phyloP scores from a whole-genome alignment of 2,329 filamentous ascomycete species.

The Pyricularia sp. region DNA sequence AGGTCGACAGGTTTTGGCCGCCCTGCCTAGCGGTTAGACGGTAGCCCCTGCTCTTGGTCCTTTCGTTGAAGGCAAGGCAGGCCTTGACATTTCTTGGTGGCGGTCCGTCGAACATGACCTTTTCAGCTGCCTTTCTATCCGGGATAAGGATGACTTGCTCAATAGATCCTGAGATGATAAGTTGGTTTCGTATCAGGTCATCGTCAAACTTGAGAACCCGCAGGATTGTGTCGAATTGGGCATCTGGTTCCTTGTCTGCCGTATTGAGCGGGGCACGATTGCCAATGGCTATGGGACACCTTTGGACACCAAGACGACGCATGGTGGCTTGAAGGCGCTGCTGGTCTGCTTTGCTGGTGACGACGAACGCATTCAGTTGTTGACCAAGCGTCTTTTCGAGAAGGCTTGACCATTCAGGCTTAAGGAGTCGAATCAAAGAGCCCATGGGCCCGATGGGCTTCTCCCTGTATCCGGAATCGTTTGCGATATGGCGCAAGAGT shows the following conservation, averaged over 20 bases:
- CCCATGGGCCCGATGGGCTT: slow-evolving; percentile 81
- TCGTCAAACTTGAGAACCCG: slow-evolving; percentile 76
- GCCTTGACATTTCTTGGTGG: slow-evolving; percentile 62
- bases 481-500: slow-evolving; percentile 59
- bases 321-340: slow-evolving; percentile 58
- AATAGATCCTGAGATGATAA: slow-evolving; percentile 74
- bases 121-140: slow-evolving; percentile 54
- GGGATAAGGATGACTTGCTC: slow-evolving; percentile 78
- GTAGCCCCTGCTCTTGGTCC: slow-evolving; percentile 47
- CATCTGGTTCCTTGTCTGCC: slow-evolving; percentile 62
- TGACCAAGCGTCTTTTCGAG: slow-evolving; percentile 70
- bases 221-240: slow-evolving; percentile 65
- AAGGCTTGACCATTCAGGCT: slow-evolving; percentile 75
- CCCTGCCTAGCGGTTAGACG: slow-evolving; percentile 39
- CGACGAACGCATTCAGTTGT: slow-evolving; percentile 68
- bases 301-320: slow-evolving; percentile 38
- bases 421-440: slow-evolving; percentile 62
- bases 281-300: slow-evolving; percentile 55
- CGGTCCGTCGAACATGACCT: slow-evolving; percentile 55
- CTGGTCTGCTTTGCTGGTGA: slow-evolving; percentile 68
- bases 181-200: slow-evolving; percentile 64
- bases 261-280: slow-evolving; percentile 46
- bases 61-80: slow-evolving; percentile 62
- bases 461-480: slow-evolving; percentile 58
- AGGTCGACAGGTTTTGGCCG: slow-evolving; percentile 20